A percentile compares a stretch with the other conserved stretches of the same genome.
Evolutionary conservation across 225 moss, liverwort and hornwort species (phyloP).

Genomic region (Sphagnum tenellum): DNA sequence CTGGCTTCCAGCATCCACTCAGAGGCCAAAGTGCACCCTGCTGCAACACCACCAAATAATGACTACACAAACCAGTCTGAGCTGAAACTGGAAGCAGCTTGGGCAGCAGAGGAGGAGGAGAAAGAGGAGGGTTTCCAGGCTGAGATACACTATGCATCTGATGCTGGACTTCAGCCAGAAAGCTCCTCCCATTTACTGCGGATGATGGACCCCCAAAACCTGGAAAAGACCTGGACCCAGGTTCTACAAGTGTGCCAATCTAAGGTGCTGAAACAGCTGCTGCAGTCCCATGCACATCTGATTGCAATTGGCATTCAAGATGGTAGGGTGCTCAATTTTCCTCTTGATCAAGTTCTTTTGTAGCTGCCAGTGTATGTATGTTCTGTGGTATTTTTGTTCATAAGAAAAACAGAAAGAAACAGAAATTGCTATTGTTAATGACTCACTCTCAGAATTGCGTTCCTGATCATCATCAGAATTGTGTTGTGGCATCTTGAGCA

Average conservation of each 20-base stretch:
- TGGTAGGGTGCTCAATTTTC: conserved; percentile 6
- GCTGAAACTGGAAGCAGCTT: conserved; percentile 38
- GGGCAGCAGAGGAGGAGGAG: conserved; percentile 29
- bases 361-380: too few species aligned
- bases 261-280: conserved; percentile 54
- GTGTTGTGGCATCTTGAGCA: conserved; percentile 2
- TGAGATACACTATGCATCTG: neutral
- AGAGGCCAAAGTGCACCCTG: conserved; percentile 12
- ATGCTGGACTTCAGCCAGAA: conserved; percentile 1
- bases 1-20: neutral
- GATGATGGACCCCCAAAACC: conserved; percentile 37
- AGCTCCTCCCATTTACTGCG: conserved; percentile 18
- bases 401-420: too few species aligned
- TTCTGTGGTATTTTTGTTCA: too few species aligned
- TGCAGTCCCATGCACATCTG: conserved; percentile 63
- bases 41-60: conserved; percentile 21
- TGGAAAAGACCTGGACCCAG: conserved; percentile 63
- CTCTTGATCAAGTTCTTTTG: neutral
- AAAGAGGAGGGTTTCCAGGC: conserved; percentile 29
- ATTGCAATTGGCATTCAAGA: conserved; percentile 33
- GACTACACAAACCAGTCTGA: conserved; percentile 14
- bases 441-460: neutral
- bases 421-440: too few species aligned
- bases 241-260: conserved; percentile 52
- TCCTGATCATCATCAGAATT: neutral